phyloP scores from a whole-genome alignment of 352 stramenopile genomes.

The Phytopythium mirpurense region DNA sequence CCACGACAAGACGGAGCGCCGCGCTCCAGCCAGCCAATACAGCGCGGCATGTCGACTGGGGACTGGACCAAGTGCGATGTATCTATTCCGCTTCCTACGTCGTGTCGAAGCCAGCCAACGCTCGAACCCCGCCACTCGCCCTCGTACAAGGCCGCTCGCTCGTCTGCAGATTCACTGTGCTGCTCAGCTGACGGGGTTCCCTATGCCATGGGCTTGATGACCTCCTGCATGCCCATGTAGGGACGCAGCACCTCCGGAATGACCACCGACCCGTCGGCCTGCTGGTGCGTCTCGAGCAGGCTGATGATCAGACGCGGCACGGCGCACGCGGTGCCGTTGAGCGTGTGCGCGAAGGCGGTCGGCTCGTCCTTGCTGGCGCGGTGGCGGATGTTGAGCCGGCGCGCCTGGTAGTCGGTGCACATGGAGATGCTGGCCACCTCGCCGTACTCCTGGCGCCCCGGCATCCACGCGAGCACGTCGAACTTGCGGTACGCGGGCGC shows the following conservation, averaged over 20 bases:
- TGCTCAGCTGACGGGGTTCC: too few species aligned
- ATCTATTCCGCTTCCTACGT: too few species aligned
- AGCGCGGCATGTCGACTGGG: too few species aligned
- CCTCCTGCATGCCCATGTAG: conserved; percentile 74
- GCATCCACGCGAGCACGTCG: conserved; percentile 87
- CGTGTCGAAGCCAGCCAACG: too few species aligned
- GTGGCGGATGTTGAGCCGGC: conserved; percentile 84
- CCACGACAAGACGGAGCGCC: too few species aligned
- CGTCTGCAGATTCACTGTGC: too few species aligned
- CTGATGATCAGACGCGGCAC: conserved; percentile 81
- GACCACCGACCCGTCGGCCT: conserved; percentile 68
- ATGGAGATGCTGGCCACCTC: conserved; percentile 86
- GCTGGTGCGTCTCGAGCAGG: conserved; percentile 82
- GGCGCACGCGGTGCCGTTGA: conserved; percentile 84
- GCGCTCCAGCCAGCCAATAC: too few species aligned
- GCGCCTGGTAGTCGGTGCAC: conserved; percentile 88
- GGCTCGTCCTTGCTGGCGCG: conserved; percentile 49
- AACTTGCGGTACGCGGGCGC: conserved; percentile 83
- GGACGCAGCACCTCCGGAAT: conserved; percentile 74
- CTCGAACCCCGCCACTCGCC: too few species aligned
- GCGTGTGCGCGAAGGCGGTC: conserved; percentile 81
- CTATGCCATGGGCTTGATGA: conserved; percentile 29
- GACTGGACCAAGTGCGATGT: too few species aligned
- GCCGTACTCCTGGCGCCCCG: conserved; percentile 64
- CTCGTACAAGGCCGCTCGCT: too few species aligned